Evolutionary conservation across 2,329 filamentous ascomycete species (phyloP), one percentile per base, ranked within the genome.

Genomic region (Aspergillus sp.): DNA sequence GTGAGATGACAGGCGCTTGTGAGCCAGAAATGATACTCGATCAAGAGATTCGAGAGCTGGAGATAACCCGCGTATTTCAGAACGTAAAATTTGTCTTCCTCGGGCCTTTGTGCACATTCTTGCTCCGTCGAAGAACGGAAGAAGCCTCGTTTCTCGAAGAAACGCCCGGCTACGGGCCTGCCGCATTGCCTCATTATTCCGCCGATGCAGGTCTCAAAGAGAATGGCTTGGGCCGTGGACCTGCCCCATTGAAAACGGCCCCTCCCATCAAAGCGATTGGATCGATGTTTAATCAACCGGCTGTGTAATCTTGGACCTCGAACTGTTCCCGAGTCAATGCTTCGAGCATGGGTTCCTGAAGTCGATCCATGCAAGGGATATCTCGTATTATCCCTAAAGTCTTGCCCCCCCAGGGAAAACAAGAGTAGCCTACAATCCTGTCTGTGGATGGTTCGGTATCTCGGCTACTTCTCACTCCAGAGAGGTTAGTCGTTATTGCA

Each of bases 291-390:
- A n/a, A 41, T 39, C 30, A 15, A 11, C 18, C 32, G 9, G 11
- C 20, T 44, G 57, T 56, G 53, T 53, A 43, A 56, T 53, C 17
- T 56, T 54, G 47, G 43, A 26, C 26, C 26, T 34, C 41, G 20
- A 48, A 20, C n/a, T 6, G 41, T 44, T 43, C 53, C 43, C 26
- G 24, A 32, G 41, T 47, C 24, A 34, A 26, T 36, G 48, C n/a
- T 48, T 34, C 15, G 34, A 43, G 39, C 52, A 54, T 55, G 52
- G 47, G 17, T 45, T 43, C 42, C 32, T 53, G 50, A 17, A 15
- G 4, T 34, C 41, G 34, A 48, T 48, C 18, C 30, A 53, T 30
- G 56, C 24, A 58, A 58, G 56, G 56, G 56, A 43, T 55, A 36
- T 20, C 42, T 45, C 41, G 17, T n/a, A 34, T 17, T 18, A 36